Base-by-base conservation (phyloP, 306 rosid species). In the Erythrophleum fordii region DNA sequence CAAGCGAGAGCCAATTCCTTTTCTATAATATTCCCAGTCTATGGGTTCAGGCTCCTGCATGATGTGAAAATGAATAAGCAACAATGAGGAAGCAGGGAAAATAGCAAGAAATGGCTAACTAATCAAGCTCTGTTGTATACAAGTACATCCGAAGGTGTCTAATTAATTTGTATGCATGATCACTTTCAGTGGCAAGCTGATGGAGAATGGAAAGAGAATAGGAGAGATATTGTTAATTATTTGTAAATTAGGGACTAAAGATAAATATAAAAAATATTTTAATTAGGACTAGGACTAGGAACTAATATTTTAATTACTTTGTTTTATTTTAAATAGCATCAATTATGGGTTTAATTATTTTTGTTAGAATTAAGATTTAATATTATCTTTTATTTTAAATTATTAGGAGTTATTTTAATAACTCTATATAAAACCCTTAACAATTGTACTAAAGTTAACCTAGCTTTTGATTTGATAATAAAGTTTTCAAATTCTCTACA, bases 1-100 rank as follows among this genome's bases (percentile, higher is more conserved):
- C 95, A 96, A 85, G 53, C 98, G 97, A 25, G 97, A 73, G 28
- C 99, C 99, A 45, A 96, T 89, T 85, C 97, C 97, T 85, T 93
- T 93, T 79, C 99, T 96, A 39, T 96, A 96, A 51, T 93, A 90
- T 26, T 93, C 99, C 98, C 98, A 96, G 77, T 96, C 92, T 23
- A 96, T 88, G 72, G 99, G 99, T 82, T 93, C 99, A 76, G 99
- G 99, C 79, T 96, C 99, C 99, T 96, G 91, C 84, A 82, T 2
- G 16, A 75, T 67, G 69, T 11, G 48, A 80, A 69, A 73, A 78
- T 11, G 16, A 72, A n/a, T n/a, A 74, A 75, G 22, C 75, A 82
- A 62, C 8, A 45, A 64, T 22, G 13, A 31, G 39, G 8, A 77
- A 20, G 11, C 39, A n/a, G 7, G 22, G 6, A 68, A 20, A 68